Conservation (phyloP, 768 basidiomycete genomes). For the Paxillus rubicundulus region DNA sequence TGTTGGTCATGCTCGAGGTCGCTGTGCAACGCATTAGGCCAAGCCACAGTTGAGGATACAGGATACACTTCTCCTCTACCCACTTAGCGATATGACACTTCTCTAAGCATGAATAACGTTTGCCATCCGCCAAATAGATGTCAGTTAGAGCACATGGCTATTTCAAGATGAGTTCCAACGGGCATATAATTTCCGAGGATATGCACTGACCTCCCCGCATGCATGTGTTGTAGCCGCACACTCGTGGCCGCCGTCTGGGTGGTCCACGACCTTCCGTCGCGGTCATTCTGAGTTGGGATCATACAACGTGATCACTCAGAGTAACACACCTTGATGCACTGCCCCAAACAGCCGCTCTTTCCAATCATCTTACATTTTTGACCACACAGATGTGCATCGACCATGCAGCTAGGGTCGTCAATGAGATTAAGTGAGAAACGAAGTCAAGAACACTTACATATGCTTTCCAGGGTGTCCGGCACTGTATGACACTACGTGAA, state of each 20-base stretch:
- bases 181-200: neutral
- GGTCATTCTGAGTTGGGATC: neutral
- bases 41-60: neutral
- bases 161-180: neutral
- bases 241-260: slow-evolving; percentile 43
- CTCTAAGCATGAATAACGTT: slow-evolving; percentile 36
- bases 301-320: neutral
- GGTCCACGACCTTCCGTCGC: slow-evolving; percentile 37
- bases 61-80: neutral
- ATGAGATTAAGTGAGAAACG: neutral
- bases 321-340: slow-evolving; percentile 46
- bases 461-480: slow-evolving; percentile 51
- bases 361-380: slow-evolving; percentile 42
- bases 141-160: slow-evolving; percentile 40
- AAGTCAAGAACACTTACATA: slow-evolving; percentile 35
- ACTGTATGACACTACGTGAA: slow-evolving; percentile 22
- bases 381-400: slow-evolving; percentile 49
- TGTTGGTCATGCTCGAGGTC: slow-evolving; percentile 43
- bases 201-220: slow-evolving; percentile 44
- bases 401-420: slow-evolving; percentile 39
- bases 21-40: slow-evolving; percentile 25
- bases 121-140: slow-evolving; percentile 23
- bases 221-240: slow-evolving; percentile 48
- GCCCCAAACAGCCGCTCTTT: slow-evolving; percentile 45
- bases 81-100: slow-evolving; percentile 41